Evolutionary conservation across 768 basidiomycete genomes (phyloP).

Genomic region (Mycena rebaudengoi): DNA sequence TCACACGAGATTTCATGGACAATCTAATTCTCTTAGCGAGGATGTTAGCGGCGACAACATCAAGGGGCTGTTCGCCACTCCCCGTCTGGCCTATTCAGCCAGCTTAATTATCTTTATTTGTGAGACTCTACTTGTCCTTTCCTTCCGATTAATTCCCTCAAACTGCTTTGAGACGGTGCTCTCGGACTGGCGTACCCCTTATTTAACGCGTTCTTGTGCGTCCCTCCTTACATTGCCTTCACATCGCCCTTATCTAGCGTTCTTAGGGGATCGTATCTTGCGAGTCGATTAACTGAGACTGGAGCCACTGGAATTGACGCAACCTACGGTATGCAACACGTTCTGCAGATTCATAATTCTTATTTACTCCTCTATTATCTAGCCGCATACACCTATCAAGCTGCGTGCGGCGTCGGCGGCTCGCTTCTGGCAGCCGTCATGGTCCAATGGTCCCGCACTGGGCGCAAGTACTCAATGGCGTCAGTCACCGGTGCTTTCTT

Average conservation of each 20-base stretch:
- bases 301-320: conserved; percentile 4
- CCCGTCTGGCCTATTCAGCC: conserved; percentile 58
- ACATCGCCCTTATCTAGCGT: conserved; percentile 35
- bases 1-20: not conserved
- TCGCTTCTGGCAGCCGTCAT: conserved; percentile 59
- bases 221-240: not conserved
- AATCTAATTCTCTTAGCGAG: not conserved
- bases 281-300: not conserved
- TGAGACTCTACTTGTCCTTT: conserved; percentile 40
- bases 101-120: conserved; percentile 58
- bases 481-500: conserved; percentile 39
- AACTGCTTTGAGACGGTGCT: conserved; percentile 45
- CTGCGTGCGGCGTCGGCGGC: conserved; percentile 62
- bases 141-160: not conserved
- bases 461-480: conserved; percentile 25
- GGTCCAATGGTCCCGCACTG: conserved; percentile 31
- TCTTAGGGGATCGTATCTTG: conserved; percentile 19
- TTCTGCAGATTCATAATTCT: conserved; percentile 35
- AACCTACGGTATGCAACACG: conserved; percentile 45
- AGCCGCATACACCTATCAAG: conserved; percentile 39
- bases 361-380: not conserved
- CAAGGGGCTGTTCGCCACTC: conserved; percentile 58
- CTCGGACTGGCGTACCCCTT: conserved; percentile 71
- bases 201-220: conserved; percentile 53
- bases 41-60: conserved; percentile 48